Base-by-base conservation (phyloP, 2,329 filamentous ascomycete genomes). In the Chaetomiaceae sp. region DNA sequence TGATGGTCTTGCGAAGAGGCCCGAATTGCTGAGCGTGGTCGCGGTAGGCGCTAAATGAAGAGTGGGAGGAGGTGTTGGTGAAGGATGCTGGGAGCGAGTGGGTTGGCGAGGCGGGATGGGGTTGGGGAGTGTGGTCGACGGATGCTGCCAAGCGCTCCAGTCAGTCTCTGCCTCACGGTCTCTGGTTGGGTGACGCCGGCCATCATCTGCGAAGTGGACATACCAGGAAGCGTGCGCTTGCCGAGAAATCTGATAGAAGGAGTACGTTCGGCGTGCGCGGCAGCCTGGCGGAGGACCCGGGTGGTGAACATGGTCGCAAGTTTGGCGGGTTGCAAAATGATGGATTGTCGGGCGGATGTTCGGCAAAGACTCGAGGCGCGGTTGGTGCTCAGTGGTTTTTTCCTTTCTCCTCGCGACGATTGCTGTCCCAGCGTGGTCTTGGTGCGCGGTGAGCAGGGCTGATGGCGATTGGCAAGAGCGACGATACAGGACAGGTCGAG, bases 11-110 rank as follows among this genome's bases (percentile, higher is more conserved):
- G 70, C 79, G 78, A 54, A 91, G 79, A 14, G 87, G 87, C 30
- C 87, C 87, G 67, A 90, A 86, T 71, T 89, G 86, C 71, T 87
- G 85, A 55, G 85, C 86, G 68, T 86, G 83, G 71, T 88, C 81
- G 66, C 87, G 85, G 78, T 91, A 91, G 64, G 79, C 78, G 68
- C 85, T 86, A 75, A 91, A 91, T 56, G 79, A 82, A 60, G 78
- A 70, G 72, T 81, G 77, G 30, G 73, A 71, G 59, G 75, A 71
- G 46, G 63, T 65, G 61, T 62, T 66, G 58, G 68, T 64, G 63
- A 79, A 81, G 65, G 68, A 69, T 51, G 73, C 64, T 37, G 87
- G 87, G 21, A 90, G 84, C 30, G 75, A 72, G 64, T 81, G 74
- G 32, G 76, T 78, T 40, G 86, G 86, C 25, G 86, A 84, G 55